Conservation (phyloP, 805 yeast species). For the Saccharomycopsis oosterbeekiorum region DNA sequence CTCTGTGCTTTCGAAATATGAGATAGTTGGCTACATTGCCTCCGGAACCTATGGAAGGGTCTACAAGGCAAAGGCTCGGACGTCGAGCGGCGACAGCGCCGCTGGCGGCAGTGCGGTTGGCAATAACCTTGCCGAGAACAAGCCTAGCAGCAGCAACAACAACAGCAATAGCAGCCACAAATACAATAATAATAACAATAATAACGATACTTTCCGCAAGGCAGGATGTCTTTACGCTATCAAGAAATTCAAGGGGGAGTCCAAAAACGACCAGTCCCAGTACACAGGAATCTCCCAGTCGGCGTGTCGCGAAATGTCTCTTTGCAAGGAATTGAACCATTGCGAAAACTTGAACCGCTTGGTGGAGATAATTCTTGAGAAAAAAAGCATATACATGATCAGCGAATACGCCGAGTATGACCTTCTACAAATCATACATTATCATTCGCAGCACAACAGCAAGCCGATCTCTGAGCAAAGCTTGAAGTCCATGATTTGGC, state of each 20-base stretch:
- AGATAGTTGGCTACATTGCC: conserved; percentile 89
- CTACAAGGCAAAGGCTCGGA: conserved; percentile 67
- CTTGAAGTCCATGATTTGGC: conserved; percentile 83
- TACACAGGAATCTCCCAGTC: conserved; percentile 94
- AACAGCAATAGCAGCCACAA: neutral
- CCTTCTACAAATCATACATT: conserved; percentile 84
- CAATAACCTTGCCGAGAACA: no score
- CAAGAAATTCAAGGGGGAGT: conserved; percentile 90
- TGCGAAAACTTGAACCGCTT: conserved; percentile 65
- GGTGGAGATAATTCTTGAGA: conserved; percentile 77
- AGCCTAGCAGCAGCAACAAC: neutral
- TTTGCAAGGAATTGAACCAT: conserved; percentile 80
- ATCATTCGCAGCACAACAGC: conserved; percentile 82
- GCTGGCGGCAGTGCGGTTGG: neutral
- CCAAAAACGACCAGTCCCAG: conserved; percentile 75
- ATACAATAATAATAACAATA: no score
- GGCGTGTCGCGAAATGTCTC: conserved; percentile 92
- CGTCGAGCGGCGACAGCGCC: conserved; percentile 11
- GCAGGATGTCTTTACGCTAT: conserved; percentile 55
- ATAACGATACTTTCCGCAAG: conserved; percentile 19
- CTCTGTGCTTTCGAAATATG: conserved; percentile 76
- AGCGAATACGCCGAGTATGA: conserved; percentile 97
- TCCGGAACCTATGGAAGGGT: conserved; percentile 97
- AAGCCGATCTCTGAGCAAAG: conserved; percentile 69
- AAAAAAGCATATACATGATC: conserved; percentile 86